Evolutionary conservation across 1,284 basidiomycete species (phyloP).

Genomic region (Apiotrichum domesticum): DNA sequence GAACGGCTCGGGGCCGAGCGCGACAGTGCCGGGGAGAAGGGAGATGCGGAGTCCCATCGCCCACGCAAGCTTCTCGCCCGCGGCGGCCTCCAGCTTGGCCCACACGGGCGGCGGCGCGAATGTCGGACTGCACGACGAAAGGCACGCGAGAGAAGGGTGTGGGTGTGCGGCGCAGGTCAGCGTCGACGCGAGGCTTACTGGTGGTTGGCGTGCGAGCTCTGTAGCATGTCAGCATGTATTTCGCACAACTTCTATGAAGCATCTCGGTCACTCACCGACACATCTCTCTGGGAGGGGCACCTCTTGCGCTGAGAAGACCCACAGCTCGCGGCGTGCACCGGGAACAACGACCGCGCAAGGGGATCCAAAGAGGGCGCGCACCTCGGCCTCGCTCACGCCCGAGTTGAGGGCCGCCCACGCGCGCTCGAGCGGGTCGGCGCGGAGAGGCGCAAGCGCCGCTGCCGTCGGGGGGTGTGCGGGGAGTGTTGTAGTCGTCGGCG

Average conservation of each 20-base stretch:
- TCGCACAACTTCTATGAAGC: not conserved
- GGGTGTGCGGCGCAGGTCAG: slow-evolving; percentile 15
- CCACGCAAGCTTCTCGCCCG: slow-evolving; percentile 21
- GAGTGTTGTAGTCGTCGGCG: not conserved
- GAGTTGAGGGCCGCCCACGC: slow-evolving; percentile 25
- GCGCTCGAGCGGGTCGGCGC: slow-evolving; percentile 21
- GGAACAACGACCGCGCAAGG: slow-evolving; percentile 12
- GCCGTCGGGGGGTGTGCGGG: not conserved
- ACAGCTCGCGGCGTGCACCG: slow-evolving; percentile 6
- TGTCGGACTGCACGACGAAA: slow-evolving; percentile 3
- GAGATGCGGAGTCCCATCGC: slow-evolving; percentile 11
- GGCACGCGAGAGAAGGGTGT: slow-evolving; percentile 3
- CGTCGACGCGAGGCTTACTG: slow-evolving; percentile 7
- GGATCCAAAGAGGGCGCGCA: not conserved
- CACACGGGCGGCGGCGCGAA: slow-evolving; percentile 10
- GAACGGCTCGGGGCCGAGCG: slow-evolving; percentile 8
- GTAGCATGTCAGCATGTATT: not conserved
- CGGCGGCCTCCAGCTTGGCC: slow-evolving; percentile 12
- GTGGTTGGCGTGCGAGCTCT: slow-evolving; percentile 10
- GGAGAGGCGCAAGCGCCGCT: slow-evolving; percentile 7
- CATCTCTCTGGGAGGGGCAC: not conserved
- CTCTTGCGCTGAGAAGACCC: slow-evolving; percentile 11
- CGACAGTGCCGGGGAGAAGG: slow-evolving; percentile 3
- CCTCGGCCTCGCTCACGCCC: not conserved
- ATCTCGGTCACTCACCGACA: slow-evolving; percentile 4